Conservation (phyloP, 805 yeast species). For the Candida patagonica region DNA sequence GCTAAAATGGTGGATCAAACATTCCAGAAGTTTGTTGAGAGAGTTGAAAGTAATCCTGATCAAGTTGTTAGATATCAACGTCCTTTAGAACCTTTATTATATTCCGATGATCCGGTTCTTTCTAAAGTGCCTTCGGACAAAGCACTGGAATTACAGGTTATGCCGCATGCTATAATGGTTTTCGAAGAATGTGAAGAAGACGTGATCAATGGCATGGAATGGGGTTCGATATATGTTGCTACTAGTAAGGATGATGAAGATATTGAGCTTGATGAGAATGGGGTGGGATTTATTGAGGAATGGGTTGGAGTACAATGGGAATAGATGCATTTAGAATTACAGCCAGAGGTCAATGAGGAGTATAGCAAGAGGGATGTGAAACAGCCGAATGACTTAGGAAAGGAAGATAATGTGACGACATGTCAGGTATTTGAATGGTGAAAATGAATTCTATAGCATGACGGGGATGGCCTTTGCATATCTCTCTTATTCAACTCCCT, state of each 20-base stretch:
- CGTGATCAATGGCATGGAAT: slow-evolving; percentile 77
- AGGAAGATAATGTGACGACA: too few species aligned
- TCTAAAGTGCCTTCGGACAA: slow-evolving; percentile 5
- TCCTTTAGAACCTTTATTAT: slow-evolving; percentile 57
- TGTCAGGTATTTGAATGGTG: too few species aligned
- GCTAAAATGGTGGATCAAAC: slow-evolving; percentile 49
- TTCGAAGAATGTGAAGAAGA: slow-evolving; percentile 44
- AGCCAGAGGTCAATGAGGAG: too few species aligned
- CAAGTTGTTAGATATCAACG: slow-evolving; percentile 83
- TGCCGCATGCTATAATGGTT: slow-evolving; percentile 88
- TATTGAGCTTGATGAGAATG: slow-evolving; percentile 40
- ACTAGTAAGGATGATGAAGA: slow-evolving; percentile 58
- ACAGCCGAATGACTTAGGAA: too few species aligned
- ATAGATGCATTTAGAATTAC: slow-evolving; percentile 10
- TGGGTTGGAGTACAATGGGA: slow-evolving; percentile 89
- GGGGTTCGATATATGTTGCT: slow-evolving; percentile 91
- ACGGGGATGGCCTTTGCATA: too few species aligned
- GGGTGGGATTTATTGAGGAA: slow-evolving; percentile 76
- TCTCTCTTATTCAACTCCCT: too few species aligned
- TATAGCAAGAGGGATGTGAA: too few species aligned
- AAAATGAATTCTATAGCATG: too few species aligned
- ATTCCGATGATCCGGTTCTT: slow-evolving; percentile 51
- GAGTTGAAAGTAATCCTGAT: slow-evolving; percentile 70
- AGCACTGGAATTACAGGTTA: slow-evolving; percentile 79
- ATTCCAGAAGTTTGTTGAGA: slow-evolving; percentile 69